Conservation (phyloP, 129 eudicot species). For the Rutidosis leptorrhynchoides region DNA sequence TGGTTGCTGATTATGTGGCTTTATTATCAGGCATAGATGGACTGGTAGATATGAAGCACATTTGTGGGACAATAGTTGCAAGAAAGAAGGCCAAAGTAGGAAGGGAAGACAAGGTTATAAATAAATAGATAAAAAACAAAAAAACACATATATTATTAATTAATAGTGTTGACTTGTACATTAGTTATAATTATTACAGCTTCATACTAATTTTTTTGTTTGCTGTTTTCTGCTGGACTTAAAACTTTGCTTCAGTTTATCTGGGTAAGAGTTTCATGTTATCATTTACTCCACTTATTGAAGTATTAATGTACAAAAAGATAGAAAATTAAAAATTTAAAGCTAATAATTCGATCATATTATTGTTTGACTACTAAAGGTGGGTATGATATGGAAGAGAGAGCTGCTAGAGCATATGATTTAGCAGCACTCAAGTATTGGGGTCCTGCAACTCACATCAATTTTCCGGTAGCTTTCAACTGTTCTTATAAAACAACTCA, state of each 20-base stretch:
- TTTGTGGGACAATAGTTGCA: conserved; percentile 93
- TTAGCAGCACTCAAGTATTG: conserved; percentile 94
- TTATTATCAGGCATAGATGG: conserved; percentile 71
- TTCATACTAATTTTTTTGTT: conserved; percentile 29
- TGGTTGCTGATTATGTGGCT: too few species aligned
- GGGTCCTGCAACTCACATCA: conserved; percentile 93
- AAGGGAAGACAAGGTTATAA: conserved; percentile 94
- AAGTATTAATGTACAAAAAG: too few species aligned
- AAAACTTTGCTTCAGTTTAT: conserved; percentile 44
- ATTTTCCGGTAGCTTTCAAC: conserved; percentile 79
- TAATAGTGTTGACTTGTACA: too few species aligned
- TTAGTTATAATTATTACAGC: too few species aligned
- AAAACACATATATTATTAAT: too few species aligned
- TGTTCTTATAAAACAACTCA: too few species aligned
- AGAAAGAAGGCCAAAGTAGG: conserved; percentile 87
- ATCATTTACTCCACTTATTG: too few species aligned
- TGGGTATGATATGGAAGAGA: conserved; percentile 93
- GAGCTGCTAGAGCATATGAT: conserved; percentile 93
- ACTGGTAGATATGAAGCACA: conserved; percentile 97
- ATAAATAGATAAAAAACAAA: too few species aligned
- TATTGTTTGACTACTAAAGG: too few species aligned
- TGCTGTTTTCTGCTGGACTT: conserved; percentile 26
- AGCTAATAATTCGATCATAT: too few species aligned
- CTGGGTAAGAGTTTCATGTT: conserved; percentile 48
- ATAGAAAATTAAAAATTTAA: too few species aligned